A percentile compares a stretch with the other conserved stretches of the same genome.
phyloP scores from a whole-genome alignment of 352 stramenopile species.

The Pythium guiyangense region DNA sequence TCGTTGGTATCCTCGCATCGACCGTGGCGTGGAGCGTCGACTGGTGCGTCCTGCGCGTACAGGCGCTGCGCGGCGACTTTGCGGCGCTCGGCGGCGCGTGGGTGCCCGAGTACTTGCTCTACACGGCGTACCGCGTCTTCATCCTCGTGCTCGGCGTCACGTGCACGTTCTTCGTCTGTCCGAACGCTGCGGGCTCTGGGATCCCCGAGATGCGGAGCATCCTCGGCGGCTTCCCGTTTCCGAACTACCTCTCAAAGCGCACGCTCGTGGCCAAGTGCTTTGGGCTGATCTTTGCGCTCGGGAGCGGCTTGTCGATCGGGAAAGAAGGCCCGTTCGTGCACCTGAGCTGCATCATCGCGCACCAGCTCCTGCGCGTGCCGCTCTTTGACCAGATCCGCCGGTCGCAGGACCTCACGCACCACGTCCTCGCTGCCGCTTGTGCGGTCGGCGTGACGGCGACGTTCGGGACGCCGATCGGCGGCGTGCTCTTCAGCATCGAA shows the following conservation, averaged over 20 bases:
- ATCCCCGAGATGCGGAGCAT: slow-evolving; percentile 84
- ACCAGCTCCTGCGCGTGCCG: slow-evolving; percentile 50
- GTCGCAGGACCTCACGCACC: slow-evolving; percentile 59
- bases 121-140: slow-evolving; percentile 49
- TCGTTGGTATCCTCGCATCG: slow-evolving; percentile 52
- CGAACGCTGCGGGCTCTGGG: slow-evolving; percentile 56
- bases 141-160: slow-evolving; percentile 60
- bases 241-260: slow-evolving; percentile 53
- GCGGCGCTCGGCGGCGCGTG: slow-evolving; percentile 41
- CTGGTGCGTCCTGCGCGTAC: slow-evolving; percentile 44
- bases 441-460: slow-evolving; percentile 76
- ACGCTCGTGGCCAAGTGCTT: slow-evolving; percentile 66
- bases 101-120: slow-evolving; percentile 55
- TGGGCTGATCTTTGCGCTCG: slow-evolving; percentile 55
- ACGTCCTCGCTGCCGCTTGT: slow-evolving; percentile 62
- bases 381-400: slow-evolving; percentile 55
- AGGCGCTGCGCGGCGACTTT: slow-evolving; percentile 30
- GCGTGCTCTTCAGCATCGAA: slow-evolving; percentile 76
- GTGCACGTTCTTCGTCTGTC: slow-evolving; percentile 55
- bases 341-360: slow-evolving; percentile 69
- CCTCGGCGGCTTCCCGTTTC: slow-evolving; percentile 60
- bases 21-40: slow-evolving; percentile 66
- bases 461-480: slow-evolving; percentile 72
- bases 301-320: slow-evolving; percentile 66
- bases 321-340: slow-evolving; percentile 83